Evolutionary conservation across 1,139 yeast species (phyloP), one percentile per base, ranked within the genome.

Genomic region (Wickerhamomyces sp.): DNA sequence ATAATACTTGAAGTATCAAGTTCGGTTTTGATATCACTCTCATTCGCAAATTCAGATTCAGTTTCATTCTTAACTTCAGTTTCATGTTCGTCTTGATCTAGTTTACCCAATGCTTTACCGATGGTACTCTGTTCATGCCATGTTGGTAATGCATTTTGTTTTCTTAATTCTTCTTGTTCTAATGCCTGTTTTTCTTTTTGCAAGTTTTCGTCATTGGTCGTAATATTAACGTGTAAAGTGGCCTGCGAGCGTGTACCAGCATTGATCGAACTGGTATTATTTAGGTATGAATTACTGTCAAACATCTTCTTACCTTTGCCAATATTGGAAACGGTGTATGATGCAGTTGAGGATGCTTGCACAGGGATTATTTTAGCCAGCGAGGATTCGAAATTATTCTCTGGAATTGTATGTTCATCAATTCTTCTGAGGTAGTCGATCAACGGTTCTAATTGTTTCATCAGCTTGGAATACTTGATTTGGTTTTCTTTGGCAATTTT

Each of bases 91-190:
- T 68, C 77, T 21, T 65, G 70, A 44, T 74, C 79, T 47, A 76
- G 52, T 49, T 69, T 73, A 36, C 83, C 86, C 47, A 76, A 59
- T 2, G 70, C 68, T 47, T 75, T 67, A 32, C 95, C 96, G 47
- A 92, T 94, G 1, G 98, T 89, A 55, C 94, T 81, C 51, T 82
- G 82, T 49, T 84, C 76, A 60, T 92, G 96, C 99, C 99, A 92
- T 19, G 95, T 81, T 10, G 99, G 98, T 51, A 92, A 71, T 2
- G 96, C 97, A 59, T 94, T 92, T 61, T 90, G 96, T 58, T 86
- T 85, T 59, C 90, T 76, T 60, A 83, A 86, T 73, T 81, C 78
- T 70, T 80, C 74, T 48, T 72, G 77, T 52, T 82, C 90, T 56
- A 77, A 74, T 50, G 77, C 85, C 58, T 72, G 74, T 51, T 76